These are phyloP conservation scores for Mariannaea elegans DNA, from an alignment of 2,329 filamentous ascomycete genomes.

Conservation along the genomic window DNA sequence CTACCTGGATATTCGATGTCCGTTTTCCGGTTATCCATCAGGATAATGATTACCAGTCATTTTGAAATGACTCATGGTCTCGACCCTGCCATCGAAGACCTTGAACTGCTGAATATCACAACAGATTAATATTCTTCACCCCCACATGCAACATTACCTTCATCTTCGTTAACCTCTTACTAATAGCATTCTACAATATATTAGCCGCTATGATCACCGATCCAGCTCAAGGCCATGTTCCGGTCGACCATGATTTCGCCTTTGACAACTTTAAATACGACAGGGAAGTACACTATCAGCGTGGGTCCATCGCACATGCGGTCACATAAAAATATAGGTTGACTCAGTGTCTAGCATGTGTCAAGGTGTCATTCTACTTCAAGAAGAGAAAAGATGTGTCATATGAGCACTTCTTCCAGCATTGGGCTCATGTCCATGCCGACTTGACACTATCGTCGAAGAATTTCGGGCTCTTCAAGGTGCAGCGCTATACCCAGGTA, in stretches of 20 bases:
- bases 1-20: neutral
- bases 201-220: neutral
- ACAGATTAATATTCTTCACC: too few species aligned
- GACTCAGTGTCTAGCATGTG: constrained; percentile 13
- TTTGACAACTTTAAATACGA: constrained; percentile 28
- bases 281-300: constrained; percentile 24
- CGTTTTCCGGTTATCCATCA: neutral
- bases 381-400: constrained; percentile 26
- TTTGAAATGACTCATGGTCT: too few species aligned
- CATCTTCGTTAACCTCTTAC: too few species aligned
- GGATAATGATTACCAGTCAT: neutral
- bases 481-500: constrained; percentile 30
- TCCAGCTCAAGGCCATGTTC: constrained; percentile 15
- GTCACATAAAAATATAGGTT: neutral
- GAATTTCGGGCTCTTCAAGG: constrained; percentile 26
- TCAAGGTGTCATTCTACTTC: constrained; percentile 30
- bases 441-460: constrained; percentile 28
- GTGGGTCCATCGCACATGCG: constrained; percentile 9
- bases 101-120: too few species aligned
- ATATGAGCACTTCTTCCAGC: constrained; percentile 28
- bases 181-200: too few species aligned
- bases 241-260: constrained; percentile 28
- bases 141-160: too few species aligned
- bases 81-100: too few species aligned
- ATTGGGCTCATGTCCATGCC: constrained; percentile 29